phyloP scores from a whole-genome alignment of 768 basidiomycete genomes.

The Solioccasus polychromus region DNA sequence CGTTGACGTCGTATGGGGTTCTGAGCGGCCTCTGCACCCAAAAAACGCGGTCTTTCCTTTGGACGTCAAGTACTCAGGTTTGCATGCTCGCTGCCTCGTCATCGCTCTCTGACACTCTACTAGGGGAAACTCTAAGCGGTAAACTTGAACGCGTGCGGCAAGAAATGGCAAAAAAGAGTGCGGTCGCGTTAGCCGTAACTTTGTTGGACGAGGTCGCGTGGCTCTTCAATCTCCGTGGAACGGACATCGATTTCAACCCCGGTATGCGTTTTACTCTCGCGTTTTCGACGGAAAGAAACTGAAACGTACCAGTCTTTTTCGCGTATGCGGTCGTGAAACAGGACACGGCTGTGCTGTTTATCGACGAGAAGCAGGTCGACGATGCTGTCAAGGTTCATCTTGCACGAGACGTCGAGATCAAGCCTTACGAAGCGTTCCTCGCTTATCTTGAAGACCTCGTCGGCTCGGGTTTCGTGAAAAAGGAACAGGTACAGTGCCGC shows the following conservation, averaged over 20 bases:
- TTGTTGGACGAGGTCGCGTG: constrained; percentile 95
- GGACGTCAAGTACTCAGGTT: constrained; percentile 72
- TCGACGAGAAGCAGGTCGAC: constrained; percentile 50
- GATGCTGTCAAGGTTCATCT: constrained; percentile 45
- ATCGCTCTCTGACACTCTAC: background rate
- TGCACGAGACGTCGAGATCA: constrained; percentile 57
- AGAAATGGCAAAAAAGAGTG: constrained; percentile 55
- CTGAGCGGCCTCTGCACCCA: constrained; percentile 65
- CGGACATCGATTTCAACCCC: constrained; percentile 88
- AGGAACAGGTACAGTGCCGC: constrained; percentile 29
- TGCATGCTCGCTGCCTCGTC: background rate
- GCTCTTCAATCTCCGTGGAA: constrained; percentile 89
- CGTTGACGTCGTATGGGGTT: constrained; percentile 75
- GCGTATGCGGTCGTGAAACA: constrained; percentile 80
- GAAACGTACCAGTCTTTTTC: constrained; percentile 68
- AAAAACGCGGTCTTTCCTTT: constrained; percentile 65
- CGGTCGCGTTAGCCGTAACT: constrained; percentile 69
- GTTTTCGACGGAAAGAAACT: background rate
- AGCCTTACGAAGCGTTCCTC: constrained; percentile 69
- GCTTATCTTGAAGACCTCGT: constrained; percentile 55
- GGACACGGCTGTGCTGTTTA: constrained; percentile 59
- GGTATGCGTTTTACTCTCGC: constrained; percentile 33
- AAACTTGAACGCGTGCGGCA: constrained; percentile 71
- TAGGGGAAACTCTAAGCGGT: constrained; percentile 57
- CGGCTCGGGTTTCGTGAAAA: constrained; percentile 31